phyloP scores from a whole-genome alignment of 176 grass and related monocot species.

The Hyparrhenia diplandra region DNA sequence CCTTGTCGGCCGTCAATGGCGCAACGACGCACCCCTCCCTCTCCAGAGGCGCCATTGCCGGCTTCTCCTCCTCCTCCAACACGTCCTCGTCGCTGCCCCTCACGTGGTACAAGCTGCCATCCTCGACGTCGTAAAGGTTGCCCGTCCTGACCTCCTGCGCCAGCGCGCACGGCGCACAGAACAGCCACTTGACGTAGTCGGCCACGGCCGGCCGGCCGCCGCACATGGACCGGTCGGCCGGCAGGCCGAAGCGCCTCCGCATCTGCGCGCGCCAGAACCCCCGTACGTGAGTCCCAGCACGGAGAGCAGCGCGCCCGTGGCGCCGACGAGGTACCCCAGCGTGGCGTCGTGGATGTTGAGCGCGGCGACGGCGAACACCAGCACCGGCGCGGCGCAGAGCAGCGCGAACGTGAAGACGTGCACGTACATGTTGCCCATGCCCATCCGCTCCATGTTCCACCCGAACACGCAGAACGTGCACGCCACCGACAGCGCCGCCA shows the following conservation, averaged over 20 bases:
- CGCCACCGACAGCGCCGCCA: constrained; percentile 37
- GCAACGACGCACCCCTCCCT: constrained; percentile 38
- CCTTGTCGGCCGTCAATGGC: background rate
- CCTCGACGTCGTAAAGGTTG: constrained; percentile 52
- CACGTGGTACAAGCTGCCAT: background rate
- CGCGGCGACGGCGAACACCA: constrained; percentile 56
- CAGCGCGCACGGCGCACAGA: constrained; percentile 49
- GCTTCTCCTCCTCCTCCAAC: background rate
- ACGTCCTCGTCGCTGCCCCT: background rate
- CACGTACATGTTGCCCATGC: constrained; percentile 74
- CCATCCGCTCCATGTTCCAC: constrained; percentile 90
- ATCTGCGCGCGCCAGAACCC: constrained; percentile 54
- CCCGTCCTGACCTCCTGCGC: constrained; percentile 70
- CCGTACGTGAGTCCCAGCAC: constrained; percentile 50
- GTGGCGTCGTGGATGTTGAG: constrained; percentile 35
- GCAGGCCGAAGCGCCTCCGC: constrained; percentile 32
- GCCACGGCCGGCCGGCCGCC: background rate
- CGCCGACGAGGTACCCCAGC: constrained; percentile 30
- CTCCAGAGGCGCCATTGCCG: constrained; percentile 29
- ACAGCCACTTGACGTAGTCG: constrained; percentile 49
- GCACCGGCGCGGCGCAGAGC: constrained; percentile 53
- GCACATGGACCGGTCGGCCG: constrained; percentile 13
- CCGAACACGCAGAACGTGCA: constrained; percentile 80
- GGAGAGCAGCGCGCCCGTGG: constrained; percentile 37
- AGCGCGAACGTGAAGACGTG: constrained; percentile 68